Base-by-base conservation (phyloP, 345 rosid species). In the Crucihimalaya himalaica region DNA sequence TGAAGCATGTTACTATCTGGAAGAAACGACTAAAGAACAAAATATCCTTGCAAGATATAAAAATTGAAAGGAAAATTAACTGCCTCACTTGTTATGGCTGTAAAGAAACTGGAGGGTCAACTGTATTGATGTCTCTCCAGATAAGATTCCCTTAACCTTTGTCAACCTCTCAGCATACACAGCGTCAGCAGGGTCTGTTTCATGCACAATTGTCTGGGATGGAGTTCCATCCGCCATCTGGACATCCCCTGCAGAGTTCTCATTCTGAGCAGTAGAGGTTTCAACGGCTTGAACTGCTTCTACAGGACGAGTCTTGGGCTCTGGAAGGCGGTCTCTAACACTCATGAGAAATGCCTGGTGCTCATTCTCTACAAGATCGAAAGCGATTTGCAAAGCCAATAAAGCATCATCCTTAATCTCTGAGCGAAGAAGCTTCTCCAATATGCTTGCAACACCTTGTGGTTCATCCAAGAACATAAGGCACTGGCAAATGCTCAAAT, bases 361-460 rank as follows among this genome's bases (percentile, higher is more conserved):
- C 83, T 96, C 99, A 54, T 92, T 96, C 89, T 96, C 97, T 46
- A 90, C 91, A 64, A 92, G 98, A 79, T 96, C 98, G 76, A 96
- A 96, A 18, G 97, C 92, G 60, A 96, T 81, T 83, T 96, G 99
- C 77, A 87, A 89, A 65, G 99, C 95, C 74, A 89, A 78, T 77
- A 96, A 81, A 70, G 90, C 87, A 74, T 96, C 96, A 66, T 96
- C 96, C 79, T 87, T 92, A 77, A 81, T 90, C 43, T 83, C 86
- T 3, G 99, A 92, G 14, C 83, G 86, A 32, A 96, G 86, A 81
- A 96, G 99, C 84, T 89, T 96, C 86, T 96, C 98, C 82, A 96
- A 79, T 75, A 90, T 88, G 79, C 73, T 82, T 46, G 92, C 92
- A 76, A 90, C 97, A 63, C 84, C 85, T 76, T 88, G 86, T 29